phyloP scores from a whole-genome alignment of 176 grass and related monocot genomes.

The Echinochloa phyllopogon region DNA sequence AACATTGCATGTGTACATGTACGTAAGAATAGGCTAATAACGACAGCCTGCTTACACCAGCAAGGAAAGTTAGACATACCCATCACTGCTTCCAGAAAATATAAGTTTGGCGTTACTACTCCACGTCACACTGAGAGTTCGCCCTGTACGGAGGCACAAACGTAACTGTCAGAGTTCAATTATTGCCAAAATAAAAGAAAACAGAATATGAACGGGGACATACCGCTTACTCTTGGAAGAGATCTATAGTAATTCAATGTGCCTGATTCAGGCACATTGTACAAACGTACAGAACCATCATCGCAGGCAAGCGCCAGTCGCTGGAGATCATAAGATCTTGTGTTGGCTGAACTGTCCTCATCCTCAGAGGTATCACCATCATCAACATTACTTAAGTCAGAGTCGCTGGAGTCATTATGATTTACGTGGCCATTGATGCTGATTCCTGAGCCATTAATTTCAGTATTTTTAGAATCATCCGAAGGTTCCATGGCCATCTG shows the following conservation, averaged over 20 bases:
- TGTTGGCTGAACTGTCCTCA: slow-evolving; percentile 49
- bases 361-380: slow-evolving; percentile 64
- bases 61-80: slow-evolving; percentile 63
- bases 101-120: slow-evolving; percentile 72
- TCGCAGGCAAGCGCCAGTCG: slow-evolving; percentile 85
- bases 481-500: slow-evolving; percentile 86
- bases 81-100: slow-evolving; percentile 92
- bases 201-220: slow-evolving; percentile 35
- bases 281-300: slow-evolving; percentile 84
- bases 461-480: slow-evolving; percentile 43
- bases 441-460: slow-evolving; percentile 33
- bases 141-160: slow-evolving; percentile 52
- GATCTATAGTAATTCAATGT: slow-evolving; percentile 76
- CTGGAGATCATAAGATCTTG: slow-evolving; percentile 51
- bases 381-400: slow-evolving; percentile 74
- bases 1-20: background rate
- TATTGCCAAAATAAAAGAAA: slow-evolving; percentile 13
- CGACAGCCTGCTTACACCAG: slow-evolving; percentile 23
- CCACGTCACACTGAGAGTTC: slow-evolving; percentile 90
- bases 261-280: slow-evolving; percentile 73
- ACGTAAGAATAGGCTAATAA: background rate
- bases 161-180: slow-evolving; percentile 29
- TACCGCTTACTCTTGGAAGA: slow-evolving; percentile 92
- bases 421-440: slow-evolving; percentile 52
- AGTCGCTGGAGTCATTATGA: slow-evolving; percentile 50